phyloP scores from a whole-genome alignment of 495 filamentous ascomycete genomes.

The Aspergillus cristatus region DNA sequence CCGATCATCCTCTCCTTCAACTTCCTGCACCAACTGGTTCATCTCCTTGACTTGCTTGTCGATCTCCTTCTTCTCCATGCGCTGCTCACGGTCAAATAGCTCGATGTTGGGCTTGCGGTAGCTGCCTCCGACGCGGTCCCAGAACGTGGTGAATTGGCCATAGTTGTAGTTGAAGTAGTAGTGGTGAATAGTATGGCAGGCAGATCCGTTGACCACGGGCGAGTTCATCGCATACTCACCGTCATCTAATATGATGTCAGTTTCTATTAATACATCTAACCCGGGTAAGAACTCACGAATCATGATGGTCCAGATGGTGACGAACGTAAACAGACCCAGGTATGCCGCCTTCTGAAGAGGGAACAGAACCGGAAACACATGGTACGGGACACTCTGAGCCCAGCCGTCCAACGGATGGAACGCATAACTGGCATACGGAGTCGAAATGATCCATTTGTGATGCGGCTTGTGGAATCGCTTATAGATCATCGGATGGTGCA shows the following conservation, averaged over 20 bases:
- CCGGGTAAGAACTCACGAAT: slow-evolving; percentile 45
- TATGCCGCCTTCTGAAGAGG: slow-evolving; percentile 87
- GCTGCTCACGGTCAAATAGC: slow-evolving; percentile 66
- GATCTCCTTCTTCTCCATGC: slow-evolving; percentile 68
- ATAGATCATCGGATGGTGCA: slow-evolving; percentile 76
- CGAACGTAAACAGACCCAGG: slow-evolving; percentile 72
- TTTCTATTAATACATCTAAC: no score
- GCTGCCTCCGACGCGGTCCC: slow-evolving; percentile 80
- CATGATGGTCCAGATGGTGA: slow-evolving; percentile 92
- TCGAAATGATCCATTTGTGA: slow-evolving; percentile 98
- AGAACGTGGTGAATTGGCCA: slow-evolving; percentile 87
- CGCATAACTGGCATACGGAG: slow-evolving; percentile 81
- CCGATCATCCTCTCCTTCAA: slow-evolving; percentile 73
- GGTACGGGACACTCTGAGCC: slow-evolving; percentile 84
- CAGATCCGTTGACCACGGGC: slow-evolving; percentile 80
- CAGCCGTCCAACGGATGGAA: slow-evolving; percentile 94
- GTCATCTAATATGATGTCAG: slow-evolving; percentile 43
- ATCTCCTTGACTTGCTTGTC: slow-evolving; percentile 63
- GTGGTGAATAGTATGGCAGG: slow-evolving; percentile 93
- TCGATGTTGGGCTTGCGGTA: slow-evolving; percentile 76
- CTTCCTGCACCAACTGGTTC: slow-evolving; percentile 63
- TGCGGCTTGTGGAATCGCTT: slow-evolving; percentile 87
- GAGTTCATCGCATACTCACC: slow-evolving; percentile 82
- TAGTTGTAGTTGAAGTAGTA: slow-evolving; percentile 97
- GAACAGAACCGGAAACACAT: slow-evolving; percentile 83